These are phyloP conservation scores for Uronychia setigera DNA, from an alignment of 73 alveolate species.

Conservation along the genomic window DNA sequence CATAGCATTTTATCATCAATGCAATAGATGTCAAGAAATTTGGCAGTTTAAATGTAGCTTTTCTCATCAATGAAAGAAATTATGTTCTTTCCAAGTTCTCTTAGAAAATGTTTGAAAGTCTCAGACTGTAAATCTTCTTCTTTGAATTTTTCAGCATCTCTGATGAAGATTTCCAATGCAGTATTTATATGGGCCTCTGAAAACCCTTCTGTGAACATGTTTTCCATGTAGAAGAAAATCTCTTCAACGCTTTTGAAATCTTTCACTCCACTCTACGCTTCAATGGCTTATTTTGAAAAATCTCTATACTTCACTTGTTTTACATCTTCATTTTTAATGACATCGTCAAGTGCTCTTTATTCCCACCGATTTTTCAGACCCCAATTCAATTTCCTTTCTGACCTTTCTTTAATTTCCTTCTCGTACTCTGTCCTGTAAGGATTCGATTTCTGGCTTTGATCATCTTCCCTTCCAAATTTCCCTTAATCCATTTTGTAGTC, in stretches of 20 bases:
- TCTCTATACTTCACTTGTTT: conserved; percentile 38
- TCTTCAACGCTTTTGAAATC: conserved; percentile 52
- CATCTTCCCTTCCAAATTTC: conserved; percentile 50
- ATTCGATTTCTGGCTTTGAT: not conserved
- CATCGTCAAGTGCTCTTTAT: conserved; percentile 48
- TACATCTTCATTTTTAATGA: conserved; percentile 42
- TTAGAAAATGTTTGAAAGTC: conserved; percentile 33
- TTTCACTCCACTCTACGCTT: conserved; percentile 1
- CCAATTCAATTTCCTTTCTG: conserved; percentile 60
- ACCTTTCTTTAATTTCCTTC: conserved; percentile 52
- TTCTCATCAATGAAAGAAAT: conserved; percentile 34
- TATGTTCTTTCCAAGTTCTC: conserved; percentile 54
- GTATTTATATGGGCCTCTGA: conserved; percentile 26
- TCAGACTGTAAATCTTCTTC: conserved; percentile 36
- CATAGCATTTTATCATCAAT: conserved; percentile 44
- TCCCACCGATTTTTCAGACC: conserved; percentile 63
- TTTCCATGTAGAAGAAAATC: conserved; percentile 40
- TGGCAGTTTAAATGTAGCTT: conserved; percentile 42
- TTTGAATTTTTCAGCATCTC: conserved; percentile 47
- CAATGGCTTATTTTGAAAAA: conserved; percentile 9
- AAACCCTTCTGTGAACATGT: conserved; percentile 53
- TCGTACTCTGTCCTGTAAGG: conserved; percentile 61
- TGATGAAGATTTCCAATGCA: conserved; percentile 55
- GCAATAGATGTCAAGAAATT: conserved; percentile 53
- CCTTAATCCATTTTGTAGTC: not conserved